phyloP scores from a whole-genome alignment of 257 asterid genomes.

The Solanum dulcamara region DNA sequence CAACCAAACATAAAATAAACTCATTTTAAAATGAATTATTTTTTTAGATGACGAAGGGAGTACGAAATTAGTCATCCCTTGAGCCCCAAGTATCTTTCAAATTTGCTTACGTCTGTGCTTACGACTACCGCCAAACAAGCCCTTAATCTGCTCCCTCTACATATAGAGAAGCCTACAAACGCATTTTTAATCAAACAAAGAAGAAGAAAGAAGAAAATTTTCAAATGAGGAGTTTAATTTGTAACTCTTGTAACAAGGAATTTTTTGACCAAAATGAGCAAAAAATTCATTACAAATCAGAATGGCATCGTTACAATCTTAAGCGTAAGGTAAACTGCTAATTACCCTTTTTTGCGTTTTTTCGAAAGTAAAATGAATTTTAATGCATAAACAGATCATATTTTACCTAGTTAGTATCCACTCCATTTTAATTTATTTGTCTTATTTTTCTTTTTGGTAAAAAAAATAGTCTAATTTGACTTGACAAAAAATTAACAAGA shows the following conservation, averaged over 20 bases:
- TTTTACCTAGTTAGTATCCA: too few relatives aligned
- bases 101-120: not conserved
- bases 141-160: not conserved
- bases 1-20: not conserved
- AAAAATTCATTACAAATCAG: constrained; percentile 82
- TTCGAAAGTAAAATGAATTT: not conserved
- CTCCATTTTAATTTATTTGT: too few relatives aligned
- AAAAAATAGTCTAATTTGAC: too few relatives aligned
- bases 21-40: too few relatives aligned
- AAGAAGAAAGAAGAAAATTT: not conserved
- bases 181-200: not conserved
- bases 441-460: too few relatives aligned
- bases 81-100: not conserved
- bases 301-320: constrained; percentile 91
- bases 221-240: constrained; percentile 42
- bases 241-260: constrained; percentile 78
- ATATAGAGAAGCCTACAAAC: not conserved
- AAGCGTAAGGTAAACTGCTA: not conserved
- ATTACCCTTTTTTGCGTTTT: not conserved
- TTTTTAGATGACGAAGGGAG: not conserved
- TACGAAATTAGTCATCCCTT: not conserved
- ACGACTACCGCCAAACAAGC: not conserved
- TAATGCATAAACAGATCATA: not conserved
- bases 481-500: too few relatives aligned
- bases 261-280: constrained; percentile 52